Conservation (phyloP, 768 basidiomycete species). For the Phanerochaete sordida region DNA sequence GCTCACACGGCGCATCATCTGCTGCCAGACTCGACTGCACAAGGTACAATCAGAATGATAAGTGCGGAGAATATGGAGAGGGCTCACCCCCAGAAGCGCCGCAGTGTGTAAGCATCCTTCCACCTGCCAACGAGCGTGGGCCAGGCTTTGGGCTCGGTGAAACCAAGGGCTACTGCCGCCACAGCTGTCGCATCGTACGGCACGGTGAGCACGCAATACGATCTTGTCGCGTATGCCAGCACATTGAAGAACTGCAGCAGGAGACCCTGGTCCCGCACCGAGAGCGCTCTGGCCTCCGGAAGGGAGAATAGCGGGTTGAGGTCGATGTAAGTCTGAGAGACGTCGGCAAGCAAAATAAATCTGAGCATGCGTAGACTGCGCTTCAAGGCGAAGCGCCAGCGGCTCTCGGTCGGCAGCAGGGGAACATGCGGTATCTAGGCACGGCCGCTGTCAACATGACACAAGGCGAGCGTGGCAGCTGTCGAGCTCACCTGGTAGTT, state of each 20-base stretch:
- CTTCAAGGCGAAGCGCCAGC: slow-evolving; percentile 4
- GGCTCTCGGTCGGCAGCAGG: not conserved
- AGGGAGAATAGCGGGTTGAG: slow-evolving; percentile 4
- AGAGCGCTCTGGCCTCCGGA: not conserved
- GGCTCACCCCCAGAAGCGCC: slow-evolving; percentile 19
- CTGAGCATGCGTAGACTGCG: slow-evolving; percentile 2
- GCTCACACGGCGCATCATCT: slow-evolving; percentile 18
- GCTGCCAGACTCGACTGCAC: slow-evolving; percentile 17
- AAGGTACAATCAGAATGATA: not conserved
- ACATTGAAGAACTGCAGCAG: slow-evolving; percentile 1
- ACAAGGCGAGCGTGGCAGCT: not conserved
- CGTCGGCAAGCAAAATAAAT: slow-evolving; percentile 5
- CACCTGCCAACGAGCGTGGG: slow-evolving; percentile 16
- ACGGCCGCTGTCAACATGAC: not conserved
- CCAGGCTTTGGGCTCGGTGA: slow-evolving; percentile 14
- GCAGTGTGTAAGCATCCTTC: slow-evolving; percentile 18
- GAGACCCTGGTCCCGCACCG: slow-evolving; percentile 5
- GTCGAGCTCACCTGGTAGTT: slow-evolving; percentile 12
- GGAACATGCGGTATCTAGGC: slow-evolving; percentile 15
- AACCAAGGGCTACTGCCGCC: slow-evolving; percentile 10
- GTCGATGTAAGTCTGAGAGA: slow-evolving; percentile 7
- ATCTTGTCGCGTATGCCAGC: not conserved
- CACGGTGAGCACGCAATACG: slow-evolving; percentile 12
- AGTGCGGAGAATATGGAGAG: not conserved
- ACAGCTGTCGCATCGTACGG: slow-evolving; percentile 4